phyloP scores from a whole-genome alignment of 352 stramenopile genomes.

The Blastocystis sp. region DNA sequence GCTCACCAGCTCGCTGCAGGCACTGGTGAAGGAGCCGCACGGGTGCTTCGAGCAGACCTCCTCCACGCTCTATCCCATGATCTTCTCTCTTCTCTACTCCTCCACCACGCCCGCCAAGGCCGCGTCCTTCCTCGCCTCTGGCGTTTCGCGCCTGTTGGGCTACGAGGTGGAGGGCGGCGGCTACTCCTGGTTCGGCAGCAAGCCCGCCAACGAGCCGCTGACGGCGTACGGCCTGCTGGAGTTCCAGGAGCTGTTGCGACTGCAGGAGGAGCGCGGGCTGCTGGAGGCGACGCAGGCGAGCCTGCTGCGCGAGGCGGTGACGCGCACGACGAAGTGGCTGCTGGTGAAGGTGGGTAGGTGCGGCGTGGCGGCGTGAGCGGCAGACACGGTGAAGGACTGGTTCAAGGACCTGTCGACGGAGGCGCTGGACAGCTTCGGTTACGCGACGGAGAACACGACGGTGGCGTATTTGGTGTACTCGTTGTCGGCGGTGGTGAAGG shows the following conservation, averaged over 20 bases:
- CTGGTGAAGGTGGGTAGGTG: not conserved
- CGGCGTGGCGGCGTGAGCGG: not conserved
- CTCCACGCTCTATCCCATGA: slow-evolving; percentile 11
- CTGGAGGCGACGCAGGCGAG: not conserved
- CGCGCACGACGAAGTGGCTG: slow-evolving; percentile 31
- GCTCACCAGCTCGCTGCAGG: not conserved
- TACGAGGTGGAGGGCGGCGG: slow-evolving; percentile 32
- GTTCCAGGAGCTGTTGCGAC: not conserved
- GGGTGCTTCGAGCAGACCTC: slow-evolving; percentile 45
- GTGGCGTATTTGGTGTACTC: not conserved
- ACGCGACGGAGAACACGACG: not conserved
- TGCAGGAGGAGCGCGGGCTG: not conserved
- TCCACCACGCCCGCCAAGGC: not conserved
- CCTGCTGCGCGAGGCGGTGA: not conserved
- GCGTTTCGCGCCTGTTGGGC: slow-evolving; percentile 8
- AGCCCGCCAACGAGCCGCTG: not conserved
- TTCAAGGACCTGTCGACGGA: not conserved
- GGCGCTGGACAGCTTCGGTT: not conserved
- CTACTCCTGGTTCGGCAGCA: slow-evolving; percentile 46
- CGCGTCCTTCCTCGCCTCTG: not conserved
- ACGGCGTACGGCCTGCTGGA: slow-evolving; percentile 23
- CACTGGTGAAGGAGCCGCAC: slow-evolving; percentile 4
- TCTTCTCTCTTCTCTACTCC: not conserved
- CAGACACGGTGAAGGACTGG: slow-evolving; percentile 14
- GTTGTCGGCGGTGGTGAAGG: not conserved